Base-by-base conservation (phyloP, 257 asterid species). In the Osmanthus fragrans region DNA sequence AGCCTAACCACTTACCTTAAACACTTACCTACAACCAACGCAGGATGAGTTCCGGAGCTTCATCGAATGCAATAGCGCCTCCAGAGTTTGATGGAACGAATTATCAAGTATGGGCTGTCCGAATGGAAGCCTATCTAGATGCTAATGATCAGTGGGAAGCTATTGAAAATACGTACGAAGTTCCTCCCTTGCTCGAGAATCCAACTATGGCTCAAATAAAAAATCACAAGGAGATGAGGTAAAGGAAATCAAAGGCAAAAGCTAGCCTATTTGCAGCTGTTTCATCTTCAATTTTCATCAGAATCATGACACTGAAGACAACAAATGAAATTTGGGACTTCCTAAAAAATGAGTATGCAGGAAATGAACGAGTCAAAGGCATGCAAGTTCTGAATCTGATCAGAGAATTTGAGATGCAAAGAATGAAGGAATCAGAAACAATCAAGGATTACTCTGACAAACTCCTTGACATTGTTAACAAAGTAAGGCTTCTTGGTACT, bases 151-250 rank as follows among this genome's bases (percentile, higher is more conserved):
- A 34, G 0, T 51, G 71, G 60, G 81, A 70, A 42, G 76, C 25
- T 18, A 66, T 70, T 3, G 72, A 71, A 77, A 71, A 1, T 56
- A 78, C 18, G 77, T n/a, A n/a, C n/a, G n/a, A 78, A 12, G 25
- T 78, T 15, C 49, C 54, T 23, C 18, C 45, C 0, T 30, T 79
- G 0, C 76, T 72, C 6, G 9, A 1, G 0, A 80, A 80, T 80
- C 72, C 80, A 8, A 80, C 80, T 0, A 1, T 74, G 29, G 51
- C 80, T 0, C 76, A 80, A 0, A 67, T 74, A 5, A 74, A 74
- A n/a, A 4, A 0, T 0, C 76, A 68, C 15, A 72, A 72, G 2
- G 73, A 78, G n/a, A n/a, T n/a, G n/a, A n/a, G n/a, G n/a, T n/a
- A n/a, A n/a, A n/a, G n/a, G n/a, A n/a, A n/a, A n/a, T n/a, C n/a